A percentile compares a stretch with the other conserved stretches of the same genome.
Evolutionary conservation across 2,329 filamentous ascomycete species (phyloP).

Genomic region (Ophiostoma angusticollis): DNA sequence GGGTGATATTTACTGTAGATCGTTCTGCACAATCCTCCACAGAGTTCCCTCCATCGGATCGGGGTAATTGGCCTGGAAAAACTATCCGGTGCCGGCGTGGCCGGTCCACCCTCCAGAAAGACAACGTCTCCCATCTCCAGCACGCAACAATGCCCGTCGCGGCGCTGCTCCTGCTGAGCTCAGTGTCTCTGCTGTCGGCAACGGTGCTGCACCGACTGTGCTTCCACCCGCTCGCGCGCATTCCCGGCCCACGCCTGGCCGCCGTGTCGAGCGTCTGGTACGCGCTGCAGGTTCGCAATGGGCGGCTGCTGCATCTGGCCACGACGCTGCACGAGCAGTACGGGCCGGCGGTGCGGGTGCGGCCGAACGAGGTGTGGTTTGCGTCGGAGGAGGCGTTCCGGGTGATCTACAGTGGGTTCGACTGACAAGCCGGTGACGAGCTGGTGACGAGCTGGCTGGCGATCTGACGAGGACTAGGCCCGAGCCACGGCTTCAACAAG

Average conservation of each 20-base stretch:
- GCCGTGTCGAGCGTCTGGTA: constrained; percentile 37
- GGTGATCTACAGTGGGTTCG: constrained; percentile 35
- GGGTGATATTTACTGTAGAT: no score
- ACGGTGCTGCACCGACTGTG: constrained; percentile 24
- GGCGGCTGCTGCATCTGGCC: constrained; percentile 28
- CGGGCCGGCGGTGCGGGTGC: constrained; percentile 38
- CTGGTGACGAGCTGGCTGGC: no score
- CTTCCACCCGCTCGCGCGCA: constrained; percentile 30
- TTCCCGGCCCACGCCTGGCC: constrained; percentile 35
- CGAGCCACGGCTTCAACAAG: constrained; percentile 36
- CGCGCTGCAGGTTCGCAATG: constrained; percentile 31
- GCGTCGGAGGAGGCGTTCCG: constrained; percentile 34
- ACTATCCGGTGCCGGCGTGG: no score
- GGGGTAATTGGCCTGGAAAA: no score
- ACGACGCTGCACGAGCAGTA: constrained; percentile 32
- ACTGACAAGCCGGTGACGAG: no score
- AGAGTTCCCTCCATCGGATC: no score
- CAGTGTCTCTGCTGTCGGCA: neutral
- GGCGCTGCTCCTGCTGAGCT: neutral
- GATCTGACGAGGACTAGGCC: no score
- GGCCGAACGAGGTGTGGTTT: constrained; percentile 42
- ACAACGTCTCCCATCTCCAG: no score
- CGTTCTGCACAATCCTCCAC: no score
- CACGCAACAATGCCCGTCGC: constrained; percentile 7
- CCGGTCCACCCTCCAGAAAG: no score